These are phyloP conservation scores for Yamadazyma trypodendri DNA, from an alignment of 1,139 yeast species.

Conservation along the genomic window DNA sequence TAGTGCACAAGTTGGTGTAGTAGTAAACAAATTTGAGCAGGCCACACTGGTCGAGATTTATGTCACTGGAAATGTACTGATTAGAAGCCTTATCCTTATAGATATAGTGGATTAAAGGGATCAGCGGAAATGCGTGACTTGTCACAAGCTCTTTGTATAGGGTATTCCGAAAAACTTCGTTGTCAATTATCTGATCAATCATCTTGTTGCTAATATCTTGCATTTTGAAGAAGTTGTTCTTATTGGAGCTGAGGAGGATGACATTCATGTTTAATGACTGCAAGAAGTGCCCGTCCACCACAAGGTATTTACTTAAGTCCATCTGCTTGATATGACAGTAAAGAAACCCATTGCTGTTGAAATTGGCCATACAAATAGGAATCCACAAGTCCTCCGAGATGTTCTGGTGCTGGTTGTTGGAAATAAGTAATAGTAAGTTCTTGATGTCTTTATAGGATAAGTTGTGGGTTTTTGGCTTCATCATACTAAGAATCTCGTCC, in stretches of 20 bases:
- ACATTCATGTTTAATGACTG: constrained; percentile 47
- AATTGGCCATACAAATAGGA: constrained; percentile 89
- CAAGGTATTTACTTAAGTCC: constrained; percentile 22
- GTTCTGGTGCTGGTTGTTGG: constrained; percentile 17
- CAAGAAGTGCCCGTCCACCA: constrained; percentile 16
- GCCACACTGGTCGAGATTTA: constrained; percentile 14
- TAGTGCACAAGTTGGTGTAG: constrained; percentile 30
- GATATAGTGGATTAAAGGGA: constrained; percentile 60
- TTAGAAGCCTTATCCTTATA: constrained; percentile 63
- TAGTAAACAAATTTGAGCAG: constrained; percentile 29
- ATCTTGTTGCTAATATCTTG: constrained; percentile 58
- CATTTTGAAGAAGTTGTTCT: constrained; percentile 76
- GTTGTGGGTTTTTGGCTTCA: constrained; percentile 37
- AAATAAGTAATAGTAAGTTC: constrained; percentile 28
- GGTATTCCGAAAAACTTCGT: constrained; percentile 36
- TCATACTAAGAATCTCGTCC: constrained; percentile 26
- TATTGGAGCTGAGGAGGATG: constrained; percentile 77
- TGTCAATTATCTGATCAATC: constrained; percentile 37
- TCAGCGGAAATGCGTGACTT: constrained; percentile 29
- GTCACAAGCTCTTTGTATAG: constrained; percentile 29
- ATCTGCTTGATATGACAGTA: constrained; percentile 75
- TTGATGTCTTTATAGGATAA: constrained; percentile 33
- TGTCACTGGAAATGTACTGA: constrained; percentile 35
- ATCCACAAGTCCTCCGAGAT: constrained; percentile 79
- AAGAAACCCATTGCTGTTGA: constrained; percentile 83